Evolutionary conservation across 2,329 filamentous ascomycete species (phyloP).

Genomic region (Fusarium penzigii): DNA sequence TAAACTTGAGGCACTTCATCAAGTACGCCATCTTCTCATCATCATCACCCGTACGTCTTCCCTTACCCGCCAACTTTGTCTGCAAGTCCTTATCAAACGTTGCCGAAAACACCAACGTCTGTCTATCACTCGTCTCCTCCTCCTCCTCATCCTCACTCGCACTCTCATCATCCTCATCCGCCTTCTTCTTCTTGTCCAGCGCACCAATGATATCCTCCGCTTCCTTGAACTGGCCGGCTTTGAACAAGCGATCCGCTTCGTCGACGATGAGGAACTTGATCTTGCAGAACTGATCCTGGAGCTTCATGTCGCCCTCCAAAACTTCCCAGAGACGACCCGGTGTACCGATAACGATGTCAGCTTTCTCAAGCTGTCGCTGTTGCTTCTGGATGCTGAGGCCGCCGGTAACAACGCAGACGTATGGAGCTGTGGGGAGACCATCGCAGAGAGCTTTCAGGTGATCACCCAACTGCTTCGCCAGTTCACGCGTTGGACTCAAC

Average conservation of each 20-base stretch:
- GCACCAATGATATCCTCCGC: slow-evolving; percentile 83
- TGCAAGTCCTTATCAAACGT: slow-evolving; percentile 92
- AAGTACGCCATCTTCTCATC: slow-evolving; percentile 91
- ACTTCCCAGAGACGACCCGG: slow-evolving; percentile 95
- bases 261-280: slow-evolving; percentile 87
- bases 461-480: slow-evolving; percentile 86
- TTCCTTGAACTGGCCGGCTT: slow-evolving; percentile 94
- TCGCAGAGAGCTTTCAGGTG: slow-evolving; percentile 78
- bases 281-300: slow-evolving; percentile 69
- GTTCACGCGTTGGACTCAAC: slow-evolving; percentile 86
- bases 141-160: slow-evolving; percentile 51
- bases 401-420: slow-evolving; percentile 87
- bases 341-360: slow-evolving; percentile 91
- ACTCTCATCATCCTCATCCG: slow-evolving; percentile 52
- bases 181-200: slow-evolving; percentile 71
- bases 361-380: slow-evolving; percentile 76
- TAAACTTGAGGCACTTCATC: slow-evolving; percentile 85
- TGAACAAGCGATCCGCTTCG: slow-evolving; percentile 89
- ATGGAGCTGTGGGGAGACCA: slow-evolving; percentile 60
- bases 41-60: slow-evolving; percentile 58
- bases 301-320: slow-evolving; percentile 70
- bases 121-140: slow-evolving; percentile 50
- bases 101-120: slow-evolving; percentile 94
- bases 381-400: slow-evolving; percentile 95
- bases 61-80: slow-evolving; percentile 83